A percentile compares a stretch with the other conserved stretches of the same genome.
These are phyloP conservation scores for Excoecaria cochinchinensis DNA, from an alignment of 345 rosid genomes.

Conservation along the genomic window DNA sequence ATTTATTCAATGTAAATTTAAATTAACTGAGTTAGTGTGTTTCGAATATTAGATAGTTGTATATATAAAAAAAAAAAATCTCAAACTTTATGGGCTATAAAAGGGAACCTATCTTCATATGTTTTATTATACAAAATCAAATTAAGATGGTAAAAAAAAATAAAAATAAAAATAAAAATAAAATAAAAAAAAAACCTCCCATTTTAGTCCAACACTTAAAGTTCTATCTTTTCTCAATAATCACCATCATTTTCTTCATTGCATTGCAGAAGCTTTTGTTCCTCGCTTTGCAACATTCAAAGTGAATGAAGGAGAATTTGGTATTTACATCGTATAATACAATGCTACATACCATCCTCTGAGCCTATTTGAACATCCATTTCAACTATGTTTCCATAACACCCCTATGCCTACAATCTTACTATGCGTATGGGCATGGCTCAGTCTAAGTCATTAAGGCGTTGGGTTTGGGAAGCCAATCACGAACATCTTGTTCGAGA, in stretches of 20 bases:
- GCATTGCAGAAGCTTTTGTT: conserved; percentile 18
- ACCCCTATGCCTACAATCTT: conserved; percentile 9
- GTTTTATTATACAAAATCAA: not conserved
- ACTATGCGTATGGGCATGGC: conserved; percentile 18
- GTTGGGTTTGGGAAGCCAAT: conserved; percentile 71
- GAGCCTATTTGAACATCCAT: conserved; percentile 23
- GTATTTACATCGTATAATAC: conserved; percentile 24
- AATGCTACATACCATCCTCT: conserved; percentile 23
- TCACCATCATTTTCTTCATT: not conserved
- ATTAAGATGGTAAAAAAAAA: not conserved
- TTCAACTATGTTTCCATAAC: conserved; percentile 39
- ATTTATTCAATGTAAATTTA: no score
- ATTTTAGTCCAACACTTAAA: not conserved
- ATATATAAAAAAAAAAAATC: no score
- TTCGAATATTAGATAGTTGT: no score
- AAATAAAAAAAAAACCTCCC: no score
- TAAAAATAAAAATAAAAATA: no score
- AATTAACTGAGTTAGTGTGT: no score
- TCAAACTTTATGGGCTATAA: no score
- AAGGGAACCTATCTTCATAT: not conserved
- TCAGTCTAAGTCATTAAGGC: conserved; percentile 9
- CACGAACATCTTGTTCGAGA: conserved; percentile 56
- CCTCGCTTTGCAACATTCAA: conserved; percentile 28
- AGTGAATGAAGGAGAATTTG: conserved; percentile 29
- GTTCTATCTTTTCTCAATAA: not conserved